Evolutionary conservation across 805 yeast species (phyloP).

Genomic region (Ogataea polymorpha): DNA sequence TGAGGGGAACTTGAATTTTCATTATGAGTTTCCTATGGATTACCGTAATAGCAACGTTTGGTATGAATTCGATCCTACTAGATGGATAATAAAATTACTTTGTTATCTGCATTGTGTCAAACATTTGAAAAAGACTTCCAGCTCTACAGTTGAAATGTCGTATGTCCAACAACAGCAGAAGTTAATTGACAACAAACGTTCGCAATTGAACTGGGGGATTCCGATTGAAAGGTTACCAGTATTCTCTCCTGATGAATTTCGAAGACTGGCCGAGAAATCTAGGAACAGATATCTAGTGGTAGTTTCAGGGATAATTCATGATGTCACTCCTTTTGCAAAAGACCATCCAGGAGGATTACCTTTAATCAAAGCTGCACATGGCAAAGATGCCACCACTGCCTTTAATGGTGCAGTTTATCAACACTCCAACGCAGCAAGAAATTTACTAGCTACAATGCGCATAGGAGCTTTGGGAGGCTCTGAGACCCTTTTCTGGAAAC

Average conservation of each 20-base stretch:
- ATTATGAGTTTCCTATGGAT: constrained; percentile 93
- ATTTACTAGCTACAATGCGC: constrained; percentile 88
- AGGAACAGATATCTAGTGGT: constrained; percentile 57
- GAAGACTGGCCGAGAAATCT: constrained; percentile 34
- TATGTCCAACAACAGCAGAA: constrained; percentile 80
- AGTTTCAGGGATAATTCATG: constrained; percentile 89
- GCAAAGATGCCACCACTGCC: constrained; percentile 91
- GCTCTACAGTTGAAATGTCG: constrained; percentile 65
- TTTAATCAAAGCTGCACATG: constrained; percentile 74
- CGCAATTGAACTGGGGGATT: constrained; percentile 88
- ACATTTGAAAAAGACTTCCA: constrained; percentile 53
- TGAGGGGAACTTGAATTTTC: constrained; percentile 90
- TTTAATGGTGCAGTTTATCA: constrained; percentile 93
- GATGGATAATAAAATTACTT: constrained; percentile 60
- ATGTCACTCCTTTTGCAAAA: constrained; percentile 83
- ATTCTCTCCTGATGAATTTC: constrained; percentile 45
- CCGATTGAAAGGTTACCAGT: constrained; percentile 86
- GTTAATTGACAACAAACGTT: constrained; percentile 69
- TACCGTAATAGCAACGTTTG: constrained; percentile 71
- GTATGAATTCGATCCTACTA: constrained; percentile 85
- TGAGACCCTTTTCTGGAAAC: constrained; percentile 80
- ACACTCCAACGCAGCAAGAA: constrained; percentile 92
- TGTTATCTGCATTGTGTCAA: constrained; percentile 55
- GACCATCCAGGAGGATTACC: constrained; percentile 94
- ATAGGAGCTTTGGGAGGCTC: constrained; percentile 83